Evolutionary conservation across 306 rosid species (phyloP).

Genomic region (barrel medic (Medicago truncatula)): MtrunA17r5.0-ANR NC_053046.1:1140501-1141000

Average conservation of each 20-base stretch:
- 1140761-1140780: slow-evolving; percentile 7
- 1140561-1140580: slow-evolving; percentile 2
- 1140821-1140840: background rate
- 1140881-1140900: background rate
- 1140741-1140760: background rate
- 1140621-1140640: slow-evolving; percentile 18
- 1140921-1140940: background rate
- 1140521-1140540: background rate
- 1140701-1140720: background rate
- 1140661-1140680: slow-evolving; percentile 4
- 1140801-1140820: slow-evolving; percentile 31
- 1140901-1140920: background rate
- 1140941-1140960: background rate
- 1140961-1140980: background rate
- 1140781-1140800: background rate
- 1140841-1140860: background rate
- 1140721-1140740: background rate
- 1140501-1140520: slow-evolving; percentile 13
- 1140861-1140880: background rate
- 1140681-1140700: background rate
- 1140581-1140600: slow-evolving; percentile 1
- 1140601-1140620: slow-evolving; percentile 25
- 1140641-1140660: background rate
- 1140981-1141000: slow-evolving; percentile 1
- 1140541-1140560: slow-evolving; percentile 18